Evolutionary conservation across 2,329 filamentous ascomycete genomes (phyloP).

Genomic region (Bisporella sp.): DNA sequence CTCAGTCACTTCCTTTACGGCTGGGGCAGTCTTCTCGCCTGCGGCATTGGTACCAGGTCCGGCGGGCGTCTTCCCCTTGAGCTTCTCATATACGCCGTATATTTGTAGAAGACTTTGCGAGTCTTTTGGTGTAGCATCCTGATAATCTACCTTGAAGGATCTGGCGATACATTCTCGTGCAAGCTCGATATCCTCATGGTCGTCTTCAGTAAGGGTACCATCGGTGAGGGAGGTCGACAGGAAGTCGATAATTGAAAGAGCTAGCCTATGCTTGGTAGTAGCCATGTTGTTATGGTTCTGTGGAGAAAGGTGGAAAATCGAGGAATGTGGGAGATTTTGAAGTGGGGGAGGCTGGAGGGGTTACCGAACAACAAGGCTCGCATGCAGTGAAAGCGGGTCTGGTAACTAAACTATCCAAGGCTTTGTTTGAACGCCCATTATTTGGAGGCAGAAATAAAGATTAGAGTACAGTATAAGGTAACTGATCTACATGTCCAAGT

Average conservation of each 20-base stretch:
- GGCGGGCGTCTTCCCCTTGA: conserved; percentile 49
- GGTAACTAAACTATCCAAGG: no score
- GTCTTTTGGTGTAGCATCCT: conserved; percentile 71
- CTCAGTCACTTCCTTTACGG: conserved; percentile 29
- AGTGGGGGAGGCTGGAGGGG: no score
- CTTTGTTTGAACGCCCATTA: no score
- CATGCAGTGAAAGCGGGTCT: no score
- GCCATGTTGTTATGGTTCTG: conserved; percentile 18
- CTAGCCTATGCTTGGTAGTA: conserved; percentile 65
- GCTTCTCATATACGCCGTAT: conserved; percentile 93
- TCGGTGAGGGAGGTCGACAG: conserved; percentile 77
- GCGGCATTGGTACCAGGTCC: conserved; percentile 36
- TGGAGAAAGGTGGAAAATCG: not conserved
- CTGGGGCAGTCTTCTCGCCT: conserved; percentile 33
- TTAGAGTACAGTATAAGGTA: not conserved
- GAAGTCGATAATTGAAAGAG: conserved; percentile 96
- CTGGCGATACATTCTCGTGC: conserved; percentile 92
- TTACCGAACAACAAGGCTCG: no score
- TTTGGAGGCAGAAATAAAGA: no score
- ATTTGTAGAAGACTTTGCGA: conserved; percentile 84
- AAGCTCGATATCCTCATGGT: conserved; percentile 89
- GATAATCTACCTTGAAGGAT: conserved; percentile 89
- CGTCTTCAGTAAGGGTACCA: conserved; percentile 80
- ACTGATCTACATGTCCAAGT: no score
- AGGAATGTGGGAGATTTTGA: not conserved